Evolutionary conservation across 306 rosid genomes (phyloP).

Genomic region (Senna siamea): DNA sequence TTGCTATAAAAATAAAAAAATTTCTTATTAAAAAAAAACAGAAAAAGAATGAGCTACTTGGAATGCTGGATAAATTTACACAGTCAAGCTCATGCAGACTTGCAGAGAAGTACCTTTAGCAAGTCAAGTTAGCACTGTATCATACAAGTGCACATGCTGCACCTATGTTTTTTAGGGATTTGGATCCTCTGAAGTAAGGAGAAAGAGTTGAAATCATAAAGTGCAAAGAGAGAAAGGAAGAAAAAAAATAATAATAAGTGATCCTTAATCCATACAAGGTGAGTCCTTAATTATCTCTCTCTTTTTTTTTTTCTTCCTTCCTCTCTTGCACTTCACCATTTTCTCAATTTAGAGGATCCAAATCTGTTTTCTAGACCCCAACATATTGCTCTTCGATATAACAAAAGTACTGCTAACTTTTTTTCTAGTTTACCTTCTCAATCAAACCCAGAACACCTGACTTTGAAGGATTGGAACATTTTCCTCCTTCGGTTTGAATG

Average conservation of each 20-base stretch:
- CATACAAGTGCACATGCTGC: background rate
- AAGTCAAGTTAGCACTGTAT: constrained; percentile 1
- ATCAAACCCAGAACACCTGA: constrained; percentile 89
- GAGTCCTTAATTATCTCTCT: no score
- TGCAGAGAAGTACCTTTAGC: no score
- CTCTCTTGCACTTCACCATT: no score
- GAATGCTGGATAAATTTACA: background rate
- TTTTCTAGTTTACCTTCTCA: constrained; percentile 69
- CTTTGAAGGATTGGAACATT: constrained; percentile 75
- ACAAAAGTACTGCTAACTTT: background rate
- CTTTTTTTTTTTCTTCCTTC: no score
- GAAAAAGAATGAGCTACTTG: background rate
- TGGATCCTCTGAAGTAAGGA: no score
- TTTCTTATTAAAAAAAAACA: background rate
- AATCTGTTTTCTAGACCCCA: background rate
- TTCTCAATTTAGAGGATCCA: no score
- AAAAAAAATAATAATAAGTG: no score
- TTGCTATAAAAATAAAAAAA: background rate
- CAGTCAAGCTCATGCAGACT: background rate
- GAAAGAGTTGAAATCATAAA: no score
- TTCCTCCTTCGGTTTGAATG: constrained; percentile 98
- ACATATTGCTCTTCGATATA: no score
- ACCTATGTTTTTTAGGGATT: background rate
- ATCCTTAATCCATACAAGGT: no score
- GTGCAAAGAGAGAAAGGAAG: no score